Conservation (phyloP, 192 early-diverging fungal species). For the Chytriomyces sp. region DNA sequence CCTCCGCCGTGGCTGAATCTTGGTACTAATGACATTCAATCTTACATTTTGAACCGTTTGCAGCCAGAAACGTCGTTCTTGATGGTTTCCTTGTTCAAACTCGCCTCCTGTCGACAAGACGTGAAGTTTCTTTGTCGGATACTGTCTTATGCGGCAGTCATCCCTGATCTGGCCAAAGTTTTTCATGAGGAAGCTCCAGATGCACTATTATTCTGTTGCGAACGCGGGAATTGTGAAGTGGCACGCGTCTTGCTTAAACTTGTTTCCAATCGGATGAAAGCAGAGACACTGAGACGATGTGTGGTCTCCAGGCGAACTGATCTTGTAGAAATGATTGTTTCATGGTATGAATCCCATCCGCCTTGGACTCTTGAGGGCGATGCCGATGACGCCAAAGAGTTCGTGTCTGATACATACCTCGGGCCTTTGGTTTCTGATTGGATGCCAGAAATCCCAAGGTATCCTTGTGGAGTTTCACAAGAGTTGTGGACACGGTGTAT, state of each 20-base stretch:
- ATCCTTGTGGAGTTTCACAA: slow-evolving; percentile 3
- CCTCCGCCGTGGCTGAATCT: no score
- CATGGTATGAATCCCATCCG: neutral
- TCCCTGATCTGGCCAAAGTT: neutral
- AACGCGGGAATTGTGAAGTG: neutral
- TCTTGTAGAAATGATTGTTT: slow-evolving; percentile 6
- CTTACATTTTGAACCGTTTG: no score
- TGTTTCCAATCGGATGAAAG: neutral
- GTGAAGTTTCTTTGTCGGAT: neutral
- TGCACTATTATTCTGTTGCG: slow-evolving; percentile 9
- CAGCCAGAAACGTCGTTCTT: no score
- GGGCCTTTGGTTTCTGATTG: neutral
- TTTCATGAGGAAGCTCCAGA: neutral
- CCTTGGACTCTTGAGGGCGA: neutral
- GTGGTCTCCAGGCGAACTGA: neutral
- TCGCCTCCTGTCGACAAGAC: neutral
- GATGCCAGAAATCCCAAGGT: neutral
- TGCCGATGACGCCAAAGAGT: neutral
- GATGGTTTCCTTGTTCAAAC: no score
- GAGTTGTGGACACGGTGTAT: slow-evolving; percentile 17
- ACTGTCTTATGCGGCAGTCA: neutral
- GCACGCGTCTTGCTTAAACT: neutral
- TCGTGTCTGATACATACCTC: neutral
- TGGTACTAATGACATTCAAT: no score
- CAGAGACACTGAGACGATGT: slow-evolving; percentile 16